A percentile compares a stretch with the other conserved stretches of the same genome.
Conservation (phyloP, 805 yeast species). For the Lachancea dasiensis region DNA sequence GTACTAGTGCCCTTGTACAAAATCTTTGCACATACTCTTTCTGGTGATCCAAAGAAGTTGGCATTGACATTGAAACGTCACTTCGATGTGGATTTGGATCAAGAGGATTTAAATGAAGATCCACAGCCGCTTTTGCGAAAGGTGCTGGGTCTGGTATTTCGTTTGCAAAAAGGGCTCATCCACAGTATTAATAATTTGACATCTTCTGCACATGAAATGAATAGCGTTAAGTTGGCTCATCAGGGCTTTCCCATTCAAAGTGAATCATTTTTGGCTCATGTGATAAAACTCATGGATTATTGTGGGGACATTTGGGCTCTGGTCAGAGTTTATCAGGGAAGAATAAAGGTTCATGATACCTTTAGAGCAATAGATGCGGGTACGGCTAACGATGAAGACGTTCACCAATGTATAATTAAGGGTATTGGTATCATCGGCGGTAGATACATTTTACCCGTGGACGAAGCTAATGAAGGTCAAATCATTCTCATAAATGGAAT, state of each 20-base stretch:
- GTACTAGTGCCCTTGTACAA: constrained; percentile 79
- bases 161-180: constrained; percentile 45
- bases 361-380: constrained; percentile 40
- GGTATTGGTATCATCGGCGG: constrained; percentile 57
- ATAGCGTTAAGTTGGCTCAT: constrained; percentile 18
- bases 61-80: constrained; percentile 40
- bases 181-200: constrained; percentile 29
- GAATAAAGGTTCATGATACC: constrained; percentile 40
- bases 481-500: constrained; percentile 64
- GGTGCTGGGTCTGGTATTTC: constrained; percentile 52
- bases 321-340: constrained; percentile 59
- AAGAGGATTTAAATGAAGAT: constrained; percentile 43
- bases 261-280: constrained; percentile 37
- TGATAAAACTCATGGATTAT: constrained; percentile 52
- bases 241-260: not conserved
- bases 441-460: constrained; percentile 55
- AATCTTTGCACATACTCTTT: constrained; percentile 52
- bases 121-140: constrained; percentile 51
- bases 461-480: constrained; percentile 56
- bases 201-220: constrained; percentile 33
- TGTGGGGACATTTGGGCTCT: constrained; percentile 51
- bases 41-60: constrained; percentile 43
- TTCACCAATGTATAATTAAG: constrained; percentile 33
- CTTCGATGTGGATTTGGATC: constrained; percentile 41
- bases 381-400: constrained; percentile 45